Conservation (phyloP, 2,329 filamentous ascomycete species). For the Aureobasidium sp. region DNA sequence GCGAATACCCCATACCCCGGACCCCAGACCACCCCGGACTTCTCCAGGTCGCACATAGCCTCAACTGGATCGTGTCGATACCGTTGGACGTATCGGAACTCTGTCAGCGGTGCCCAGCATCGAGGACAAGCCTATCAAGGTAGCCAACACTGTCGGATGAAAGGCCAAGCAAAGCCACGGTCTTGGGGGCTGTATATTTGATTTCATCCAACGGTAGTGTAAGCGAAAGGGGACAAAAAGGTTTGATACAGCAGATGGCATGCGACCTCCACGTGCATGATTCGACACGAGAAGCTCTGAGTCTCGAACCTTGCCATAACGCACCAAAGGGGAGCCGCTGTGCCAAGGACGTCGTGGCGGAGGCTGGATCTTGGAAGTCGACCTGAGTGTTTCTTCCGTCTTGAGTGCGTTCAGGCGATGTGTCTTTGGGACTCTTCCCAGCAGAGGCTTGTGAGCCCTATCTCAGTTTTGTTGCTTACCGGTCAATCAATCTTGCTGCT, state of each 20-base stretch:
- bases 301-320: conserved; percentile 8
- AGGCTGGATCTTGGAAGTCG: conserved; percentile 11
- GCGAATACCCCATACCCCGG: not conserved
- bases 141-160: conserved; percentile 3
- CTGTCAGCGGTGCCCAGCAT: conserved; percentile 4
- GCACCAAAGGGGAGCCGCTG: not conserved
- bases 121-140: not conserved
- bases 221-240: not conserved
- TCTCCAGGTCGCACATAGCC: not conserved
- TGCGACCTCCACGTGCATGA: conserved; percentile 5
- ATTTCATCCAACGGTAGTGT: not conserved
- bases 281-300: conserved; percentile 1
- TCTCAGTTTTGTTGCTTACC: not conserved
- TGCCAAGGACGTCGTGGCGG: conserved; percentile 7
- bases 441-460: not conserved
- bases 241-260: conserved; percentile 7
- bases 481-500: not conserved
- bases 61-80: not conserved
- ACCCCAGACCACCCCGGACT: conserved; percentile 3
- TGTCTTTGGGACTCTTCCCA: not conserved
- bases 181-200: conserved; percentile 9
- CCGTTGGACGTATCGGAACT: conserved; percentile 6
- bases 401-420: not conserved
- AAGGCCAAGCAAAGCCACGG: conserved; percentile 15
- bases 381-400: not conserved